Evolutionary conservation across 1,139 yeast species (phyloP), one percentile per base, ranked within the genome.

Genomic region (Taiozyma sp.): DNA sequence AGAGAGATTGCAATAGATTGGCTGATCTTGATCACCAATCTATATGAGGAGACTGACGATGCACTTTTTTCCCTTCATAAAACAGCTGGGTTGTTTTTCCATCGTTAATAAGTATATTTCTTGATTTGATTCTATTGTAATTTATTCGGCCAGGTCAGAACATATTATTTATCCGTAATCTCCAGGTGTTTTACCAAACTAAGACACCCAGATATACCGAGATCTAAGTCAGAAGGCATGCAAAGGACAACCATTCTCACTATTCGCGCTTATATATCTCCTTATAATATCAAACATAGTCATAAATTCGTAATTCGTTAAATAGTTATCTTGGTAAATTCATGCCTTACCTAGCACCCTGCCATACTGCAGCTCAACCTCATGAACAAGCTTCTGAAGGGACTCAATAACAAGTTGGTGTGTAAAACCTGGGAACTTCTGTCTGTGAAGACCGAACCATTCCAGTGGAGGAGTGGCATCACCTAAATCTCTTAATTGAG

Each of bases 401-500:
- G 84, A 80, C 23, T 87, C 80, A 52, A 91, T 87, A 0, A 85
- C 83, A 54, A 81, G 71, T 65, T 89, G 93, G 64, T 93, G 97
- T 0, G 96, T 87, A 51, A 88, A 76, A 47, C 87, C 84, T 0
- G 99, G 99, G 58, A 93, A 82, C 58, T 84, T 81, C 60, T 84
- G 81, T 59, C 98, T 76, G 65, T 93, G 95, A 34, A 93, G 75
- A 1, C 99, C 99, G 71, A 93, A 87, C 99, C 99, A 93, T 66
- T 93, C 98, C 55, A 93, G 72, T 3, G 99, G 98, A 1, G 99
- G 99, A 0, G 99, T 93, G 1, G 97, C 98, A 69, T 87, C 93
- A 32, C 98, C 98, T 63, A 93, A 75, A 64, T 93, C 98, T 62
- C 84, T 83, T 60, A 93, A 73, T 61, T 86, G 95, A 1, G 98